These are phyloP conservation scores for Thozetella sp. DNA, from an alignment of 495 filamentous ascomycete species.

Conservation along the genomic window DNA sequence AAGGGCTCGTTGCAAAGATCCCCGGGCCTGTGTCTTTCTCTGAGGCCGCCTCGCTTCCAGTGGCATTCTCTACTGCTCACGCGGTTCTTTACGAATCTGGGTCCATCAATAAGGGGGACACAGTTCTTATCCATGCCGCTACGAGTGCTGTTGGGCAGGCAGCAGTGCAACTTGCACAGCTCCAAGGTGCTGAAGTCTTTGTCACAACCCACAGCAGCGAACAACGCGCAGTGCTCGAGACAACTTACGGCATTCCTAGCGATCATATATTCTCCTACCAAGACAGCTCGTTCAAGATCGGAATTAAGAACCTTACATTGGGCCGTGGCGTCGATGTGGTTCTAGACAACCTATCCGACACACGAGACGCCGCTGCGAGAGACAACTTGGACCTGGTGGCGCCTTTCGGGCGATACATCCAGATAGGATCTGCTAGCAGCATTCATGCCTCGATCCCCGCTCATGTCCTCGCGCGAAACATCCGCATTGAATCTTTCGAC, in stretches of 20 bases:
- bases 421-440: background rate
- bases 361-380: background rate
- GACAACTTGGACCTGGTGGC: background rate
- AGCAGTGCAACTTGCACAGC: constrained; percentile 5
- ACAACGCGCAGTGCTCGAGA: constrained; percentile 2
- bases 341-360: background rate
- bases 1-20: constrained; percentile 18
- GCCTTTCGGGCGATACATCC: background rate
- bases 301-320: background rate
- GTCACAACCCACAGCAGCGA: constrained; percentile 6
- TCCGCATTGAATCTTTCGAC: constrained; percentile 5
- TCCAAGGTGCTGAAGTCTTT: constrained; percentile 4
- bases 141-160: constrained; percentile 7
- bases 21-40: constrained; percentile 36
- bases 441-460: background rate
- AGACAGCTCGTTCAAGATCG: constrained; percentile 7
- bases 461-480: background rate
- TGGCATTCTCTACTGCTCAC: constrained; percentile 33
- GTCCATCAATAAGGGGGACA: constrained; percentile 6
- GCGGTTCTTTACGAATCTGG: constrained; percentile 31
- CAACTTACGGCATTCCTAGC: constrained; percentile 5
- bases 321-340: constrained; percentile 10
- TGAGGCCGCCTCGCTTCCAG: constrained; percentile 30
- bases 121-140: constrained; percentile 10
- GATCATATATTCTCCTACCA: constrained; percentile 10